phyloP scores from a whole-genome alignment of 352 stramenopile species.

The Phytophthora meadii region DNA sequence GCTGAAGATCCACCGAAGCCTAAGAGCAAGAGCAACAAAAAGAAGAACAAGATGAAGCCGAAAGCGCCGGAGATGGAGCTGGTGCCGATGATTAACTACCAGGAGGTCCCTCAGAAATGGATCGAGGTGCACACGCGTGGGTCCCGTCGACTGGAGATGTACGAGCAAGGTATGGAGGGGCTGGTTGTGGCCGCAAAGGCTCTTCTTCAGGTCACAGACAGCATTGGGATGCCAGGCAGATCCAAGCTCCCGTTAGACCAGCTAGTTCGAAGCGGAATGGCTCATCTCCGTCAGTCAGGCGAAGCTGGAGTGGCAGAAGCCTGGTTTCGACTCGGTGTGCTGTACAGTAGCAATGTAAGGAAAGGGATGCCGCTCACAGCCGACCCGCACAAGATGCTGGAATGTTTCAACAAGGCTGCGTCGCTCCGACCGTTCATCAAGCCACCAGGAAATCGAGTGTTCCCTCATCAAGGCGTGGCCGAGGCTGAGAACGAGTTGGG shows the following conservation, averaged over 20 bases:
- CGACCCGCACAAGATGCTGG: slow-evolving; percentile 34
- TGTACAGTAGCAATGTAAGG: slow-evolving; percentile 35
- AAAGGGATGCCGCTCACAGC: slow-evolving; percentile 33
- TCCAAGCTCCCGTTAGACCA: slow-evolving; percentile 19
- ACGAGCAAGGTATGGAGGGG: slow-evolving; percentile 29
- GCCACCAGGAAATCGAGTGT: slow-evolving; percentile 37
- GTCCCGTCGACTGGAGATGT: slow-evolving; percentile 26
- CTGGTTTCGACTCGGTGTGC: slow-evolving; percentile 48
- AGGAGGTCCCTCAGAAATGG: slow-evolving; percentile 39
- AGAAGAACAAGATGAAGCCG: slow-evolving; percentile 28
- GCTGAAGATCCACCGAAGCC: background rate
- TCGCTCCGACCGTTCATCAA: slow-evolving; percentile 41
- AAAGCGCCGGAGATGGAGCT: slow-evolving; percentile 21
- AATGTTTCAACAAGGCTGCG: slow-evolving; percentile 45
- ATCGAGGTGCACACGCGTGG: slow-evolving; percentile 35
- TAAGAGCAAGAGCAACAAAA: slow-evolving; percentile 35
- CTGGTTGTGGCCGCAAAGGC: slow-evolving; percentile 27
- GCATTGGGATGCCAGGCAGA: slow-evolving; percentile 25
- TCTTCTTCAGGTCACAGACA: slow-evolving; percentile 34
- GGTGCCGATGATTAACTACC: slow-evolving; percentile 44
- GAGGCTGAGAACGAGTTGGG: slow-evolving; percentile 49
- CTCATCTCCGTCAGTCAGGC: slow-evolving; percentile 32
- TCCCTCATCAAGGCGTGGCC: slow-evolving; percentile 39
- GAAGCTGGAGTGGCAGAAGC: slow-evolving; percentile 44
- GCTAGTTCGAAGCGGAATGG: slow-evolving; percentile 30